These are phyloP conservation scores for Trypanosoma boissoni DNA, from an alignment of 208 protist species.

Conservation along the genomic window DNA sequence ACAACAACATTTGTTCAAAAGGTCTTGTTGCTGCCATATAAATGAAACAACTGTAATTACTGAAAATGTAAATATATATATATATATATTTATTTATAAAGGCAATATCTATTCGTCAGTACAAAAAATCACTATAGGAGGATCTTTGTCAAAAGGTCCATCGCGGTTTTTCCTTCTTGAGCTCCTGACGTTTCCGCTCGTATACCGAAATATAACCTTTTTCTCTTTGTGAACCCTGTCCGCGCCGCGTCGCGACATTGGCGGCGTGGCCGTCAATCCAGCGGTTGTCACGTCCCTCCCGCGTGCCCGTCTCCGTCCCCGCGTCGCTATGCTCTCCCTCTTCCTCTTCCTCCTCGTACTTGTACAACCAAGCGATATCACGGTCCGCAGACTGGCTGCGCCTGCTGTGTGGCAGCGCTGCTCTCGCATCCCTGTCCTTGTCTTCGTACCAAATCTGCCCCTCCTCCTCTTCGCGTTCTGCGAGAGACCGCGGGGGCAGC, in stretches of 20 bases:
- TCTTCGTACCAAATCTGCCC: background rate
- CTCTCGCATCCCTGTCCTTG: background rate
- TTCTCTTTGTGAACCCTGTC: background rate
- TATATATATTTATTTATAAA: background rate
- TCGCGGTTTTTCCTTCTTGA: slow-evolving; percentile 24
- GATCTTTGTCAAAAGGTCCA: slow-evolving; percentile 31
- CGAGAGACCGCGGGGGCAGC: background rate
- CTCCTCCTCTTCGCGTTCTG: background rate
- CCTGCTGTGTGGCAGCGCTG: background rate
- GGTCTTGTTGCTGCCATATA: too few relatives aligned
- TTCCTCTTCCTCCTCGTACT: slow-evolving; percentile 22
- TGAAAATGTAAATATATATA: slow-evolving; percentile 3
- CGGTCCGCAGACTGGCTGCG: background rate
- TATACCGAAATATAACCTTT: slow-evolving; percentile 20
- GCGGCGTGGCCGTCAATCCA: background rate
- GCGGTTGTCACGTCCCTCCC: background rate
- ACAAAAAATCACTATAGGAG: background rate
- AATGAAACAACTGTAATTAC: too few relatives aligned
- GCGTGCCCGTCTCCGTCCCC: slow-evolving; percentile 14
- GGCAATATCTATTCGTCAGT: too few relatives aligned
- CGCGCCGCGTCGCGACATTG: background rate
- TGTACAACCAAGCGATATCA: slow-evolving; percentile 23
- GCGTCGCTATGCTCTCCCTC: background rate
- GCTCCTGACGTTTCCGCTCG: slow-evolving; percentile 26
- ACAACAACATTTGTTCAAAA: too few relatives aligned